Evolutionary conservation across 106 monocot genomes (phyloP), one percentile per base, ranked within the genome.

Genomic region (Phalaenopsis aphrodite): DNA sequence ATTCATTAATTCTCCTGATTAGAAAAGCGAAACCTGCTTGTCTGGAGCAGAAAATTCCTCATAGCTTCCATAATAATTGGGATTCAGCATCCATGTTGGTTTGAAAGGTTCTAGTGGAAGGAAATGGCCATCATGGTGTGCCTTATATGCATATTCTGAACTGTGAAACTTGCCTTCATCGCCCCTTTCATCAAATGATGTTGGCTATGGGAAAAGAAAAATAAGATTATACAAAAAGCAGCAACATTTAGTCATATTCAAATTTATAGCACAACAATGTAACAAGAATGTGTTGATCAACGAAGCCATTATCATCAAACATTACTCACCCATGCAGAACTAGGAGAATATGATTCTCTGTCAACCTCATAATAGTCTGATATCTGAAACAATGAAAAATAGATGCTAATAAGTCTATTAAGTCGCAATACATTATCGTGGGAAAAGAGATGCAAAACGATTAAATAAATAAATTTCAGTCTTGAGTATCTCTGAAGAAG

Each of bases 81-180:
- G 82, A 48, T 82, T 76, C 43, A 75, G 76, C 37, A 75, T 58
- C 82, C 82, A 77, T 42, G 82, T 52, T 41, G 82, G 77, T 48
- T 64, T 82, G 66, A 75, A 82, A 24, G 82, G 82, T 49, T 82
- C 82, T 10, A 82, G 66, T 56, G 76, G 65, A 82, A 67, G 45
- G 64, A 47, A n/a, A 24, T 80, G 76, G 36, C 77, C 82, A 46
- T 49, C 18, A 72, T 55, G 12, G 41, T 81, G 48, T 14, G 61
- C 81, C 73, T 87, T 71, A 55, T 36, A 42, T 38, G 72, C 36
- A 64, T 71, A 48, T 17, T 77, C 55, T 30, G 47, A 23, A 78
- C 61, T 52, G 11, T 3, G 5, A 76, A 56, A 6, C 43, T 49
- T 72, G 21, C 46, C 39, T 8, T 23, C 42, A 19, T 77, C 38